phyloP scores from a whole-genome alignment of 2,329 filamentous ascomycete genomes.

The Celoporthe dispersa region DNA sequence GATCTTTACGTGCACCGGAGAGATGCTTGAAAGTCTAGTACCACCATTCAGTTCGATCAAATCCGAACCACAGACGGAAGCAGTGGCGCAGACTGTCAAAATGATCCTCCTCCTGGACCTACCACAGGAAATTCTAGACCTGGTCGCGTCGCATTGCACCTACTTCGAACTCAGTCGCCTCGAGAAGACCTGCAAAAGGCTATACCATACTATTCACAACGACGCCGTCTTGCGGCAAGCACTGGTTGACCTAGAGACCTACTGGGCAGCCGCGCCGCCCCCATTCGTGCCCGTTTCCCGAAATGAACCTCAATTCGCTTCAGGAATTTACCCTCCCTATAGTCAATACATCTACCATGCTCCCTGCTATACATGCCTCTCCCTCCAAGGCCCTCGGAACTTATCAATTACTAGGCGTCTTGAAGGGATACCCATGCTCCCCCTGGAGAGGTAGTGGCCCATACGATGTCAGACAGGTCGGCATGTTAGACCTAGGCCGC shows the following conservation, averaged over 20 bases:
- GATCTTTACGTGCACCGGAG: too few species aligned
- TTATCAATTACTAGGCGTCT: background rate
- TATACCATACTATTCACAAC: background rate
- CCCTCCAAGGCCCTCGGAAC: background rate
- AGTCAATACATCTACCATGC: background rate
- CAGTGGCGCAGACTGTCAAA: background rate
- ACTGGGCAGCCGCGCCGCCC: background rate
- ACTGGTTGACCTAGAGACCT: background rate
- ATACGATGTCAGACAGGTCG: background rate
- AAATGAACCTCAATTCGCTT: too few species aligned
- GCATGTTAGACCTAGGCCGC: background rate
- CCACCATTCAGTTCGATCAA: too few species aligned
- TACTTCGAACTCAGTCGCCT: background rate
- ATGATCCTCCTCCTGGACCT: background rate
- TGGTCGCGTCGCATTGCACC: background rate
- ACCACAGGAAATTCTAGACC: background rate
- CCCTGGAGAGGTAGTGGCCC: background rate
- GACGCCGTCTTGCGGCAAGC: background rate
- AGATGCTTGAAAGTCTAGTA: too few species aligned
- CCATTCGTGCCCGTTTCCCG: background rate
- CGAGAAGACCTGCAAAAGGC: background rate
- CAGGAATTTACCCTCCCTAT: background rate
- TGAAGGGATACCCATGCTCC: background rate
- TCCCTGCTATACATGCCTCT: background rate
- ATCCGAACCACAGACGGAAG: background rate